These are phyloP conservation scores for Phtheirospermum japonicum DNA, from an alignment of 257 asterid genomes.

Conservation along the genomic window DNA sequence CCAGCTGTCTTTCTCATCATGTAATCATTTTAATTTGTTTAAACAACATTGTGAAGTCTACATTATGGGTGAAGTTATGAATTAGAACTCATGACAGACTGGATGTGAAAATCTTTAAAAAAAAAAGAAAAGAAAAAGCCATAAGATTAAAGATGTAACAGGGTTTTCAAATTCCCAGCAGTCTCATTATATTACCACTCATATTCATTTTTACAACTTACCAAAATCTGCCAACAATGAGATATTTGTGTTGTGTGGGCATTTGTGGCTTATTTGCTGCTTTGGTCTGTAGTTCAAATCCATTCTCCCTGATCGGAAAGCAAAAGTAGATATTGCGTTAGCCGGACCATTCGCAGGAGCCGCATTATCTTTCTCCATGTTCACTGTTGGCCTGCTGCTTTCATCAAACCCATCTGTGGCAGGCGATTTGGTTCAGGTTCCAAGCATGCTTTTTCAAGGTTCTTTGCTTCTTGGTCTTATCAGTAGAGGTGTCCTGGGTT, in stretches of 20 bases:
- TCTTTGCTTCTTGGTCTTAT: constrained; percentile 94
- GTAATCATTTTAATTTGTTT: background rate
- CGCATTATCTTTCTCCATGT: constrained; percentile 79
- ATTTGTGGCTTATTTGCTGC: constrained; percentile 10
- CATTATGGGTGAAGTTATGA: constrained; percentile 1
- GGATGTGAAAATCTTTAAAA: background rate
- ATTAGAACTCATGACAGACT: background rate
- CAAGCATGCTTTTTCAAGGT: constrained; percentile 94
- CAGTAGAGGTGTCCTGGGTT: constrained; percentile 80
- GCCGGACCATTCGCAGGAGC: constrained; percentile 95
- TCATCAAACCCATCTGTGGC: constrained; percentile 72
- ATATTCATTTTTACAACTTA: background rate
- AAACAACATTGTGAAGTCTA: constrained; percentile 4
- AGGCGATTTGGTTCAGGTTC: constrained; percentile 89
- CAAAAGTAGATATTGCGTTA: constrained; percentile 81
- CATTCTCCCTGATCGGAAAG: constrained; percentile 90
- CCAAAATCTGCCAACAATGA: background rate
- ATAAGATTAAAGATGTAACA: background rate
- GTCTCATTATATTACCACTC: background rate
- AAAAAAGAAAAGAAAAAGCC: background rate
- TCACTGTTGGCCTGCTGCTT: constrained; percentile 74
- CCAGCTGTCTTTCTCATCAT: too few species aligned
- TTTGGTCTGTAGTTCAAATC: constrained; percentile 80
- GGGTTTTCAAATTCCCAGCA: background rate
- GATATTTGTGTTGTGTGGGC: background rate